Evolutionary conservation across 2,329 filamentous ascomycete species (phyloP).

Genomic region (Colletotrichum incanum): DNA sequence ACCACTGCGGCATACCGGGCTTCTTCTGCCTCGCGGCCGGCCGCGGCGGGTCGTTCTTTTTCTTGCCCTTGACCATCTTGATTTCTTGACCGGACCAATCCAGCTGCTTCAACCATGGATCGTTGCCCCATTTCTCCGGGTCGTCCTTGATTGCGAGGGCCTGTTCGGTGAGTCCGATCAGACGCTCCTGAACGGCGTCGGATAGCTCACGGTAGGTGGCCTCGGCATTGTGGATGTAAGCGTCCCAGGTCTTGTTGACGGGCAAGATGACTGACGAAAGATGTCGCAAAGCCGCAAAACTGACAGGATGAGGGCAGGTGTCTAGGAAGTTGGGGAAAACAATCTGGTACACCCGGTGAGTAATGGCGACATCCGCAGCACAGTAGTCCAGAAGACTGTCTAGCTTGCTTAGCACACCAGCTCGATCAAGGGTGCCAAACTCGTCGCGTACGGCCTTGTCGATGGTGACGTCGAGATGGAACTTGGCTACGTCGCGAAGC

Average conservation of each 20-base stretch:
- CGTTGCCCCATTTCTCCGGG: conserved; percentile 78
- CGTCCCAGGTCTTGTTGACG: conserved; percentile 88
- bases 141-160: conserved; percentile 83
- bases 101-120: conserved; percentile 93
- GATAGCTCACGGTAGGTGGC: conserved; percentile 85
- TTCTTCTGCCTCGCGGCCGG: conserved; percentile 90
- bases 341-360: conserved; percentile 93
- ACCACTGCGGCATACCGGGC: conserved; percentile 96
- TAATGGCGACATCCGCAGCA: conserved; percentile 92
- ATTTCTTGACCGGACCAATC: conserved; percentile 97
- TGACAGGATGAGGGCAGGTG: conserved; percentile 96
- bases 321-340: conserved; percentile 92
- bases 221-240: conserved; percentile 88
- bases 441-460: conserved; percentile 91
- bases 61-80: conserved; percentile 92
- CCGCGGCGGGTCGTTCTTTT: conserved; percentile 84
- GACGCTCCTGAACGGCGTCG: conserved; percentile 82
- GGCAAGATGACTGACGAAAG: conserved; percentile 95
- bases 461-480: conserved; percentile 91
- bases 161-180: conserved; percentile 81
- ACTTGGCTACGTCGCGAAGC: conserved; percentile 93
- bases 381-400: conserved; percentile 94
- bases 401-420: conserved; percentile 78
- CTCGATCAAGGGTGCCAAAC: conserved; percentile 85
- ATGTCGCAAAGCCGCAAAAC: conserved; percentile 93